These are phyloP conservation scores for Pythium sp. DNA, from an alignment of 352 stramenopile species.

Conservation along the genomic window DNA sequence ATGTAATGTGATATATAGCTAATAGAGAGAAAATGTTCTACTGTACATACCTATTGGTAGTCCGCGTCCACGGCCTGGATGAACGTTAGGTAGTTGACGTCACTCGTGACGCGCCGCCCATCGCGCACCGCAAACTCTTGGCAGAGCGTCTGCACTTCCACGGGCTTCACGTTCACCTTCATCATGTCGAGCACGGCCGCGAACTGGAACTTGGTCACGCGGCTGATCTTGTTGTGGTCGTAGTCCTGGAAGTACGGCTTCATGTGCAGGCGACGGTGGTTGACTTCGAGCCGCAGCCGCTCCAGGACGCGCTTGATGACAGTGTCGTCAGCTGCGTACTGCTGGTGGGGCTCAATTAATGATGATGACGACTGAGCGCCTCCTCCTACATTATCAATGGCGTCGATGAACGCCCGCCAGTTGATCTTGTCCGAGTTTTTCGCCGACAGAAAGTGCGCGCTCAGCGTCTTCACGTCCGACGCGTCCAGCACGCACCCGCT, in stretches of 20 bases:
- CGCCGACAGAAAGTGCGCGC: constrained; percentile 50
- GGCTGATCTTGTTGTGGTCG: constrained; percentile 69
- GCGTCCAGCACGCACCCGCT: constrained; percentile 69
- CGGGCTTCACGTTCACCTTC: constrained; percentile 47
- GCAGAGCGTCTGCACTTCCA: constrained; percentile 51
- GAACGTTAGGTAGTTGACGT: constrained; percentile 81
- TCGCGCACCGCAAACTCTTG: constrained; percentile 51
- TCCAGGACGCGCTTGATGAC: constrained; percentile 34
- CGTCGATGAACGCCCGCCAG: constrained; percentile 68
- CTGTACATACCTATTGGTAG: constrained; percentile 37
- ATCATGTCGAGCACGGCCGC: constrained; percentile 85
- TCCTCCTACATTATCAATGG: constrained; percentile 31
- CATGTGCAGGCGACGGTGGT: constrained; percentile 70
- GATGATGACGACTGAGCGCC: neutral
- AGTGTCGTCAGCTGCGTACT: neutral
- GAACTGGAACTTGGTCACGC: constrained; percentile 82
- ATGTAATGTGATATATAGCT: neutral
- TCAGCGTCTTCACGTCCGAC: constrained; percentile 63
- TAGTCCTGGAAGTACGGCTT: constrained; percentile 89
- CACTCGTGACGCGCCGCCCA: constrained; percentile 48
- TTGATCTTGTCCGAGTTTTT: constrained; percentile 75
- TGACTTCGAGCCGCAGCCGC: constrained; percentile 51
- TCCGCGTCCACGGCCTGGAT: constrained; percentile 70
- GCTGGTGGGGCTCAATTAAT: neutral
- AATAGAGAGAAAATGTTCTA: neutral